A percentile compares a stretch with the other conserved stretches of the same genome.
phyloP scores from a whole-genome alignment of 1,284 basidiomycete genomes.

The Puccinia polysora region DNA sequence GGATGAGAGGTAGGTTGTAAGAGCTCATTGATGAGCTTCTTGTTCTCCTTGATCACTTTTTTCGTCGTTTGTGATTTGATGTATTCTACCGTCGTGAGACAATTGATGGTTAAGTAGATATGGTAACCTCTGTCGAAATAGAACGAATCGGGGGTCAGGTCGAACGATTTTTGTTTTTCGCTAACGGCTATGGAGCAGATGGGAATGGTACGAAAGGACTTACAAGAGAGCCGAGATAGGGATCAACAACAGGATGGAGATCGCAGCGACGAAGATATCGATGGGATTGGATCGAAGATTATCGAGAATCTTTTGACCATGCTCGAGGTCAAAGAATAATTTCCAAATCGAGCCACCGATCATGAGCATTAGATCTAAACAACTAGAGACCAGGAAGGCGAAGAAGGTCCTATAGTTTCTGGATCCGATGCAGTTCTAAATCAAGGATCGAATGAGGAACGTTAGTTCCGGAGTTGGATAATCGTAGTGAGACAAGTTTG shows the following conservation, averaged over 20 bases:
- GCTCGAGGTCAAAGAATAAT: background rate
- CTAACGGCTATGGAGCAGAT: too few relatives aligned
- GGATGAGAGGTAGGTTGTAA: background rate
- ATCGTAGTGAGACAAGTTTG: background rate
- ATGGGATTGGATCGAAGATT: background rate
- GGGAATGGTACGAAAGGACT: background rate
- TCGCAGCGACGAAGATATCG: background rate
- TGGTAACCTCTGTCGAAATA: constrained; percentile 5
- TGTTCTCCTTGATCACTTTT: constrained; percentile 5
- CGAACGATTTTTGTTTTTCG: background rate
- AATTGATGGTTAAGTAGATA: constrained; percentile 18
- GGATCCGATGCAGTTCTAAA: constrained; percentile 50
- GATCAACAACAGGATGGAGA: background rate
- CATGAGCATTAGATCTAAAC: constrained; percentile 14
- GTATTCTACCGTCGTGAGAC: constrained; percentile 24
- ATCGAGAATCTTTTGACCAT: background rate
- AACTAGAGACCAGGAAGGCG: constrained; percentile 47
- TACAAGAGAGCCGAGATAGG: background rate
- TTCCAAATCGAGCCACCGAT: constrained; percentile 19
- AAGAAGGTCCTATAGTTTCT: constrained; percentile 53
- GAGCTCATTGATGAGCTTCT: constrained; percentile 3
- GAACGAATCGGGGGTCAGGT: background rate
- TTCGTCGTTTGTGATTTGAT: constrained; percentile 16
- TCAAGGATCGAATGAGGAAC: background rate
- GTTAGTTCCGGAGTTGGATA: background rate